Base-by-base conservation (phyloP, 352 stramenopile species). In the Pythium dissotocum region DNA sequence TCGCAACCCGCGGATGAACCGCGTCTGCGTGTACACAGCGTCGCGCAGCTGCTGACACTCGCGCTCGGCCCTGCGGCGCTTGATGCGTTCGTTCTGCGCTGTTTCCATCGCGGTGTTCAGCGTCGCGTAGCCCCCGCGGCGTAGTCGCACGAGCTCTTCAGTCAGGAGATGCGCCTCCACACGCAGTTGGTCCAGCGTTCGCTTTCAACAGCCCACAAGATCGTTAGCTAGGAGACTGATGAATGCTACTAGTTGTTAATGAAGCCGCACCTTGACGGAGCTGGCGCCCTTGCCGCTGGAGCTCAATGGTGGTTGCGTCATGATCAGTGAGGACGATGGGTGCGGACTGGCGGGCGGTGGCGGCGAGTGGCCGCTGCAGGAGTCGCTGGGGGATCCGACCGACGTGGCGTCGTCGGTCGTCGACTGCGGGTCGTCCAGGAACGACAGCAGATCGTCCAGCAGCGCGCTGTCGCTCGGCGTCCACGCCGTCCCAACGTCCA, bases 31-130 rank as follows among this genome's bases (percentile, higher is more conserved):
- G 61, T 51, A 53, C 35, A 67, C 33, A 16, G 51, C 61, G 24
- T 61, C 38, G 28, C 53, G 49, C 1, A 67, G 65, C 57, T 61
- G 35, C 30, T 49, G 42, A 38, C 65, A 66, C 51, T 71, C 65
- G 14, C 52, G 18, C 42, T 66, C 58, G 30, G 58, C 65, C 18
- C 58, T 57, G 8, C 57, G 51, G 16, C 65, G 56, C 42, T 62
- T 49, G 52, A 51, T 36, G 0, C 53, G 51, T 44, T 66, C 58
- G 42, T 21, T 24, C 58, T 32, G 30, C 12, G 65, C 65, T 12
- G 26, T 21, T 32, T 54, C 46, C 46, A 54, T 54, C 5, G 40
- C 40, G 1, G 40, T 48, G 40, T 48, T 48, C 12, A 48, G 40
- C 5, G n/a, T 48, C 40, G 14, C 12, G 40, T 48, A 48, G 9